Base-by-base conservation (phyloP, 1,139 yeast species). In the Suhomyces atakaporum region DNA sequence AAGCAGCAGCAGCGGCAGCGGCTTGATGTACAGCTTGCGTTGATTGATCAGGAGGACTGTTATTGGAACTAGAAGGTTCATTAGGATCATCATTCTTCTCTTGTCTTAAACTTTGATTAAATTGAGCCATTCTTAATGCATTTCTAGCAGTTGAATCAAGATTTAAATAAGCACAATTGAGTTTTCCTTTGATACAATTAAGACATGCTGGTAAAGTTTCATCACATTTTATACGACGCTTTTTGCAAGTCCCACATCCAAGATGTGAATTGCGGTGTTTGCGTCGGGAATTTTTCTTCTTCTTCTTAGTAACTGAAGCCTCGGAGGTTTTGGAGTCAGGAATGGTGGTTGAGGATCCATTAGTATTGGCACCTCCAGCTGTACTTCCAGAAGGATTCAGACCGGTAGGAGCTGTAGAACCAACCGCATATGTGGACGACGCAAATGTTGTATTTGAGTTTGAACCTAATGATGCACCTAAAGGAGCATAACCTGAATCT, bases 161-260 rank as follows among this genome's bases (percentile, higher is more conserved):
- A 35, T 73, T 74, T 31, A 75, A 54, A 50, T 76, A 76, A 4
- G 81, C 79, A 59, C 81, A 77, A 42, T 69, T 70, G 29, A 75
- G 56, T 43, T 79, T 77, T 7, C 84, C 81, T 54, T 79, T 75
- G 36, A 69, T 51, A 52, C 86, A 81, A 51, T 80, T 81, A 35
- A 72, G 63, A 50, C 87, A 81, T 23, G 73, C 66, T 1, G 85
- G 86, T 21, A 79, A 62, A 38, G 72, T 69, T 53, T 81, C 87
- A 56, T 81, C 85, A 58, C 87, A 81, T 52, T 81, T 81, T 53
- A 81, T 79, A 42, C 86, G 63, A 43, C 86, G 69, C 47, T 77
- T 73, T 49, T 81, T 79, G 60, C 87, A 81, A 25, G 83, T 79
- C 4, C 80, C 79, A 60, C 87, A 81, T 21, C 83, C 81, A 38